Evolutionary conservation across 2,329 filamentous ascomycete genomes (phyloP).

Genomic region (Aspergillus udagawae): DNA sequence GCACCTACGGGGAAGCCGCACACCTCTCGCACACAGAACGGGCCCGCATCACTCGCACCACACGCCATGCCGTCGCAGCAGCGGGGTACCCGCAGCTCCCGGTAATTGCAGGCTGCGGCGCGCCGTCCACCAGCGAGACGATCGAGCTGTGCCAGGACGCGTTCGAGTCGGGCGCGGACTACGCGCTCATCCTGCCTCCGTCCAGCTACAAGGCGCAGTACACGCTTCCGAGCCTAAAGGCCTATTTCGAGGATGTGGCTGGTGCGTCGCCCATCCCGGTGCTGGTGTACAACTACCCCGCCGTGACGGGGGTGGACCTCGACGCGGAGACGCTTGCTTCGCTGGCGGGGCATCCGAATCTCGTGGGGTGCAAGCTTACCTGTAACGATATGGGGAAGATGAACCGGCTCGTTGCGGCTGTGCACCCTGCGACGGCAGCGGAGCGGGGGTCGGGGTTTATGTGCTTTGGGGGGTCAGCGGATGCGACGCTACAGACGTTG

Average conservation of each 20-base stretch:
- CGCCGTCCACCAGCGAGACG: conserved; percentile 64
- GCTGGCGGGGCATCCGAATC: conserved; percentile 51
- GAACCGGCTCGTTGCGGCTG: conserved; percentile 48
- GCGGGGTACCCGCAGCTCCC: conserved; percentile 63
- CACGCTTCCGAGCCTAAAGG: conserved; percentile 50
- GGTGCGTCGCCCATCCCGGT: conserved; percentile 52
- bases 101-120: conserved; percentile 67
- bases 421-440: conserved; percentile 64
- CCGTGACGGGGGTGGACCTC: conserved; percentile 57
- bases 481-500: conserved; percentile 69
- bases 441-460: conserved; percentile 69
- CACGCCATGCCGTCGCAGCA: conserved; percentile 64
- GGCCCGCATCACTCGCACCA: conserved; percentile 63
- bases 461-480: conserved; percentile 67
- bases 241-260: conserved; percentile 60
- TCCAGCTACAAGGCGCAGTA: conserved; percentile 65
- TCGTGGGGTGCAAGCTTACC: conserved; percentile 62
- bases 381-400: conserved; percentile 64
- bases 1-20: conserved; percentile 79
- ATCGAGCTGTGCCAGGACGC: conserved; percentile 62
- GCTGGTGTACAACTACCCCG: conserved; percentile 64
- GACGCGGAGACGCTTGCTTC: conserved; percentile 55
- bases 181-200: conserved; percentile 67
- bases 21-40: conserved; percentile 70
- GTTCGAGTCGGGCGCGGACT: conserved; percentile 63